phyloP scores from a whole-genome alignment of 2,329 filamentous ascomycete genomes.

The Ophiostoma sp. region DNA sequence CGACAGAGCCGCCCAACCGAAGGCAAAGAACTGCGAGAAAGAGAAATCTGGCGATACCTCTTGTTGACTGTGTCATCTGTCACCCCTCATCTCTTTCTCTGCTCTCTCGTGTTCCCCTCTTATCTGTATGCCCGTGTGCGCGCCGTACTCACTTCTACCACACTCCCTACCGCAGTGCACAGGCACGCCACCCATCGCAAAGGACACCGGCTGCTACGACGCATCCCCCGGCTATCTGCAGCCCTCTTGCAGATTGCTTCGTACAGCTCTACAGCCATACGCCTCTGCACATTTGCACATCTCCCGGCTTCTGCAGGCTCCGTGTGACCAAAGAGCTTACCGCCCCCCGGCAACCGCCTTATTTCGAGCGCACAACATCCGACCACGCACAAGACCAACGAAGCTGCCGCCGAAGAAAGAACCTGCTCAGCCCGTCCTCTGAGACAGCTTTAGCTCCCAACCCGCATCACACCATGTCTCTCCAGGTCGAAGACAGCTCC shows the following conservation, averaged over 20 bases:
- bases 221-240: conserved; percentile 5
- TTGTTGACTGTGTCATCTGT: neutral
- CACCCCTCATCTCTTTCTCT: neutral
- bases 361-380: neutral
- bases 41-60: neutral
- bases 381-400: neutral
- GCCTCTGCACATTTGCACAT: too few species aligned
- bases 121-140: neutral
- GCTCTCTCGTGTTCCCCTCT: neutral
- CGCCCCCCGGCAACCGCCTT: neutral
- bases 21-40: too few species aligned
- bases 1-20: neutral
- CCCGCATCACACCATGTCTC: conserved; percentile 32
- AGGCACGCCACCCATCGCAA: neutral
- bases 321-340: neutral
- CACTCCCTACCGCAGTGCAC: neutral
- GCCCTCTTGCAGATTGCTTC: neutral
- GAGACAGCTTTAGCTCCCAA: neutral
- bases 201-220: conserved; percentile 5
- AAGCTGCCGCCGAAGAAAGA: too few species aligned
- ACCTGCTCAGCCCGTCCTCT: neutral
- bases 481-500: conserved; percentile 43
- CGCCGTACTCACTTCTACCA: neutral
- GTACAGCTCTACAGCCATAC: neutral
- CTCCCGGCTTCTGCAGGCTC: neutral